Evolutionary conservation across 805 yeast genomes (phyloP).

Genomic region (Cyberlindnera sargentensis): DNA sequence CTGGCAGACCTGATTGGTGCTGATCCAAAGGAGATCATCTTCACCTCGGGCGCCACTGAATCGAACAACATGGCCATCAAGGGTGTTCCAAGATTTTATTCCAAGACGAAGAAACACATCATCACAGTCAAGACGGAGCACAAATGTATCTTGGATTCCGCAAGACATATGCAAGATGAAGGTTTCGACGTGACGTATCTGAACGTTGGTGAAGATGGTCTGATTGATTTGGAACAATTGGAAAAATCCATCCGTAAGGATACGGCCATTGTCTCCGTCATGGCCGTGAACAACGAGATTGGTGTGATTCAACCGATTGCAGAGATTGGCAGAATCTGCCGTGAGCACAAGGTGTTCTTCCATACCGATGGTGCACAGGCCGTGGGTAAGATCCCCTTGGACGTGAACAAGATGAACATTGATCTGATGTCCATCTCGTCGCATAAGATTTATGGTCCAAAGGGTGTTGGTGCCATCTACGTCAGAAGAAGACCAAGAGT

Average conservation of each 20-base stretch:
- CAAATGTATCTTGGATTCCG: constrained; percentile 96
- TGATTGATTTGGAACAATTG: constrained; percentile 69
- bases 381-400: constrained; percentile 86
- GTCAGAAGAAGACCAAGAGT: constrained; percentile 98
- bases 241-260: constrained; percentile 83
- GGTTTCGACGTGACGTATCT: constrained; percentile 94
- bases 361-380: constrained; percentile 99
- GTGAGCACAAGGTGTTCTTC: constrained; percentile 84
- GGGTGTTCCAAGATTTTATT: constrained; percentile 93
- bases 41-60: constrained; percentile 98
- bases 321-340: constrained; percentile 85
- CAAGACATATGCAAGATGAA: constrained; percentile 91
- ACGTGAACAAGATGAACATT: constrained; percentile 88
- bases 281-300: constrained; percentile 98
- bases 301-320: constrained; percentile 96
- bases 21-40: constrained; percentile 93
- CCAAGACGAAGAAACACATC: constrained; percentile 83
- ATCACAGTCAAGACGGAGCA: constrained; percentile 97
- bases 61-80: constrained; percentile 91
- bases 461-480: constrained; percentile 92
- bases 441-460: constrained; percentile 96
- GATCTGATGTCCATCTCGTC: constrained; percentile 92
- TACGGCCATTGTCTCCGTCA: constrained; percentile 82
- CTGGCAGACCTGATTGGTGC: constrained; percentile 84
- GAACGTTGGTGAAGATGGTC: constrained; percentile 76